These are phyloP conservation scores for Trichosporon asahii DNA, from an alignment of 1,284 basidiomycete species.

Conservation along the genomic window DNA sequence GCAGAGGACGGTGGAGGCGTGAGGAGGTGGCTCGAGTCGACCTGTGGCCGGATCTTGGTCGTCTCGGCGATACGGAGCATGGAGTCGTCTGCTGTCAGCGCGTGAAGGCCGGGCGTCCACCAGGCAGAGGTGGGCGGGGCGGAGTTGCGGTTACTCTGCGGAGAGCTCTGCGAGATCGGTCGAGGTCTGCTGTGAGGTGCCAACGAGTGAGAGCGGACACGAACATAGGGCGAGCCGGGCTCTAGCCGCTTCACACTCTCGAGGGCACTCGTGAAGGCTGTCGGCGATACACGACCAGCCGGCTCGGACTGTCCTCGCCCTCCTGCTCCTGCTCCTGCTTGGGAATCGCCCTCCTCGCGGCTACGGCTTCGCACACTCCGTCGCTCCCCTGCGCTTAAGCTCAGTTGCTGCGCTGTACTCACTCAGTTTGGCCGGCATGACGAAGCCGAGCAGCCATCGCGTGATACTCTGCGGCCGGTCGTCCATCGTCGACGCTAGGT, in stretches of 20 bases:
- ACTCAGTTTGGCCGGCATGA: constrained; percentile 12
- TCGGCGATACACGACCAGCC: no score
- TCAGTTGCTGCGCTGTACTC: neutral
- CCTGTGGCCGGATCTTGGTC: neutral
- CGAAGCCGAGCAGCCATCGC: constrained; percentile 20
- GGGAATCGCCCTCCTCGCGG: no score
- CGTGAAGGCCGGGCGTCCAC: neutral
- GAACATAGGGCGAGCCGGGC: no score
- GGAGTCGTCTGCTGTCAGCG: constrained; percentile 4
- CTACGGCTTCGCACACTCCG: neutral
- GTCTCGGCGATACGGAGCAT: neutral
- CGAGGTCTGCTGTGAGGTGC: neutral
- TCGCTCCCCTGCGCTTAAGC: neutral
- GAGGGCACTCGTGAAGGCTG: no score
- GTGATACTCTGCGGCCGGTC: constrained; percentile 6
- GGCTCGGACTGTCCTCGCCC: no score
- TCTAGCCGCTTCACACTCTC: no score
- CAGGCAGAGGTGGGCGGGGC: no score
- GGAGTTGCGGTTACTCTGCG: no score
- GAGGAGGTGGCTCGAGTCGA: neutral
- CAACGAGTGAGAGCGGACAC: no score
- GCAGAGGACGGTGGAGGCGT: neutral
- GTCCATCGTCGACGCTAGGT: neutral
- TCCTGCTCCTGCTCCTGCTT: no score
- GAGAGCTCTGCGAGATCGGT: no score